Evolutionary conservation across 2,329 filamentous ascomycete species (phyloP).

Genomic region (Ophiostoma quercus): DNA sequence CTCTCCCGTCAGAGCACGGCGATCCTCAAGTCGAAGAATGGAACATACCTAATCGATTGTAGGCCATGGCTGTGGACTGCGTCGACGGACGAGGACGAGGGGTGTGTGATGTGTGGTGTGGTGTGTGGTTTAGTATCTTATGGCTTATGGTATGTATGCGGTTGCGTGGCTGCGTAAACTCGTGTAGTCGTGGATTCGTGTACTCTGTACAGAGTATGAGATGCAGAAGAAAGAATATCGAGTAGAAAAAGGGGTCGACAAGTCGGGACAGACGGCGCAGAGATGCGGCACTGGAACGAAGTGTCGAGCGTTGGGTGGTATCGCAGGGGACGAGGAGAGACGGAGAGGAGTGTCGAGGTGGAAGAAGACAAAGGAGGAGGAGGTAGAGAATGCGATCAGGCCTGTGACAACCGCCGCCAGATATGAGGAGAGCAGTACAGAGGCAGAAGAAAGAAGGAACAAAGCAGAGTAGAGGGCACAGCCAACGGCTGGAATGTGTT

Average conservation of each 20-base stretch:
- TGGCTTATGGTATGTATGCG: neutral
- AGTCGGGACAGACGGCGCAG: neutral
- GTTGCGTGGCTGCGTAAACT: neutral
- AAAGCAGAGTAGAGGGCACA: neutral
- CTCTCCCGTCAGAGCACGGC: neutral
- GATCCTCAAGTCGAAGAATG: slow-evolving; percentile 1
- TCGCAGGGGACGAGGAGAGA: neutral
- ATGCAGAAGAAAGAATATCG: slow-evolving; percentile 1
- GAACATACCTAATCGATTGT: slow-evolving; percentile 66
- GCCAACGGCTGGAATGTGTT: slow-evolving; percentile 26
- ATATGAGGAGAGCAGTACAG: neutral
- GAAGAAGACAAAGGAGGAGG: neutral
- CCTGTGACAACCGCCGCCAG: slow-evolving; percentile 17
- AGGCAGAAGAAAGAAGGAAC: too few relatives aligned
- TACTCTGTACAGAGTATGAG: neutral
- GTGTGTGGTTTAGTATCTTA: too few relatives aligned
- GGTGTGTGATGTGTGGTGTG: neutral
- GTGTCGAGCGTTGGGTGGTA: slow-evolving; percentile 11
- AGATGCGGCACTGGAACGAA: slow-evolving; percentile 14
- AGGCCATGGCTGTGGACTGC: slow-evolving; percentile 52
- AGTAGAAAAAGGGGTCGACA: slow-evolving; percentile 8
- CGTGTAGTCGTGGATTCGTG: neutral
- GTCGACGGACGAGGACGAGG: slow-evolving; percentile 18
- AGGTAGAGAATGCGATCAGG: slow-evolving; percentile 15
- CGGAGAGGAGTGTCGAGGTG: neutral